phyloP scores from a whole-genome alignment of 345 rosid genomes.

The Brassica napus region DNA sequence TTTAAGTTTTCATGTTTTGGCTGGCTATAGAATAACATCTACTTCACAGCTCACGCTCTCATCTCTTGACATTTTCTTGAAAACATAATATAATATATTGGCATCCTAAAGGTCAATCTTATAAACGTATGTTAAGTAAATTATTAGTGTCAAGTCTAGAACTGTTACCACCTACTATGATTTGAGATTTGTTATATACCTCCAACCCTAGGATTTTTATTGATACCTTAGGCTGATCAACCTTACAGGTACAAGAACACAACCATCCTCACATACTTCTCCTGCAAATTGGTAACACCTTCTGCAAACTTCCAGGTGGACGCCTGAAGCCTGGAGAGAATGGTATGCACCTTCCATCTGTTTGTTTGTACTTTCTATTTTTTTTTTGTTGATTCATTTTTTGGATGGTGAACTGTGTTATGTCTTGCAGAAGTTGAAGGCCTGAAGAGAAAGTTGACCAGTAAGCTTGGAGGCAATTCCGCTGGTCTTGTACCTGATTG shows the following conservation, averaged over 20 bases:
- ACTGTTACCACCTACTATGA: neutral
- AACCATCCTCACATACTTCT: constrained; percentile 96
- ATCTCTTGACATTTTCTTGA: constrained; percentile 4
- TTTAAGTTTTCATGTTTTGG: constrained; percentile 2
- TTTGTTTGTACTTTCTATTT: constrained; percentile 4
- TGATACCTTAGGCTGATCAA: constrained; percentile 8
- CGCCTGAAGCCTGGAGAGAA: constrained; percentile 96
- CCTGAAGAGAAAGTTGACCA: constrained; percentile 85
- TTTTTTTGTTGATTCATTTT: constrained; percentile 4
- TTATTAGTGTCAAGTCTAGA: neutral
- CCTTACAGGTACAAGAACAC: constrained; percentile 92
- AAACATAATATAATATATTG: neutral
- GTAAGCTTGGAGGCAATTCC: constrained; percentile 94
- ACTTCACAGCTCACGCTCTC: neutral
- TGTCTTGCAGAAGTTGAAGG: constrained; percentile 78
- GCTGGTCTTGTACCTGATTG: constrained; percentile 80
- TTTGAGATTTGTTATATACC: constrained; percentile 9
- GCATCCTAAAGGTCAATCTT: neutral
- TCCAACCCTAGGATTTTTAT: neutral
- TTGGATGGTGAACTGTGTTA: constrained; percentile 9
- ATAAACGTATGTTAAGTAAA: neutral
- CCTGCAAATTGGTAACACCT: constrained; percentile 92
- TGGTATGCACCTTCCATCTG: constrained; percentile 46
- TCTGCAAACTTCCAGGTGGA: constrained; percentile 99
- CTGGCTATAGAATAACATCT: neutral